These are phyloP conservation scores for Brassica carinata DNA, from an alignment of 345 rosid genomes.

Conservation along the genomic window DNA sequence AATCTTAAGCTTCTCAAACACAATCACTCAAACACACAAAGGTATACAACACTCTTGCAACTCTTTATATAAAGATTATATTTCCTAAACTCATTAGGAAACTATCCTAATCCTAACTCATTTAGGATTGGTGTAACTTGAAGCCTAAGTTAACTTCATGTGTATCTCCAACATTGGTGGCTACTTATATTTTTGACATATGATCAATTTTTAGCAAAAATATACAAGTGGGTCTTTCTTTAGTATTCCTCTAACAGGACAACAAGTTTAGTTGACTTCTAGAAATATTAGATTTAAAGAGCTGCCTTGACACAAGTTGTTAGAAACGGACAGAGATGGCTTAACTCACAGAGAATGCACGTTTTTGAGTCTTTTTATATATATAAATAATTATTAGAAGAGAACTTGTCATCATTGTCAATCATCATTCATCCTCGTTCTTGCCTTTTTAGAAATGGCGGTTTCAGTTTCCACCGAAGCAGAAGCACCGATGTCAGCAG, in stretches of 20 bases:
- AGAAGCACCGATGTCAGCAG: not conserved
- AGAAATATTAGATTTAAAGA: not conserved
- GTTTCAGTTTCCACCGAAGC: not conserved
- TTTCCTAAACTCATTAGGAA: too few species aligned
- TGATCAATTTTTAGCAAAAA: not conserved
- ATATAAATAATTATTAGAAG: not conserved
- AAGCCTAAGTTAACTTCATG: too few species aligned
- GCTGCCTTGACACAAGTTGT: slow-evolving; percentile 10
- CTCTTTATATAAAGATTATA: too few species aligned
- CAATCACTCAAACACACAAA: too few species aligned
- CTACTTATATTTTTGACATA: slow-evolving; percentile 8
- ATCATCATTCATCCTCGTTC: not conserved
- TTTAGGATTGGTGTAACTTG: too few species aligned
- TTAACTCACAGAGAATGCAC: not conserved
- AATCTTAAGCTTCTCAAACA: too few species aligned
- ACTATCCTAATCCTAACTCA: too few species aligned
- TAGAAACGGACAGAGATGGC: slow-evolving; percentile 15
- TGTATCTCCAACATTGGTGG: not conserved
- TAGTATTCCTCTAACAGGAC: not conserved
- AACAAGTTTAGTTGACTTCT: slow-evolving; percentile 24
- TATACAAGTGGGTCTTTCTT: not conserved
- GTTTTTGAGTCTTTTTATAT: not conserved
- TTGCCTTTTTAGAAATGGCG: not conserved
- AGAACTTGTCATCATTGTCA: slow-evolving; percentile 2
- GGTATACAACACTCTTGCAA: too few species aligned